Percentiles rank a stretch among this genome's conserved stretches.
Evolutionary conservation across 495 filamentous ascomycete species (phyloP).

Genomic region (Tetracladium marchalianum): DNA sequence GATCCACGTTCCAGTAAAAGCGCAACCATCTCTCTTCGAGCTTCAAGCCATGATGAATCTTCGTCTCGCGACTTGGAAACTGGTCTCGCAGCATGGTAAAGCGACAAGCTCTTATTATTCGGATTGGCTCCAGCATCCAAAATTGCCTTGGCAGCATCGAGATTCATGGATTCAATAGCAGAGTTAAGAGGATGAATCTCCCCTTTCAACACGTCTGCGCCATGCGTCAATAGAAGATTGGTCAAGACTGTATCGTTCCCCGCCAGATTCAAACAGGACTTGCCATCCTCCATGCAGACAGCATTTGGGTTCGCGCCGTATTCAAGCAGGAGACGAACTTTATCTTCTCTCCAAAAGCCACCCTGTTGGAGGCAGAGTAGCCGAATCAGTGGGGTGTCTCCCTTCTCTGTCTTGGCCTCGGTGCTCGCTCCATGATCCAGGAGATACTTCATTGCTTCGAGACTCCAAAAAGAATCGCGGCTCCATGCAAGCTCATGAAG

Average conservation of each 20-base stretch:
- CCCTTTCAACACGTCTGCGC: constrained; percentile 13
- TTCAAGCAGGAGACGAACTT: constrained; percentile 23
- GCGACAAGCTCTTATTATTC: background rate
- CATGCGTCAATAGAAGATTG: constrained; percentile 14
- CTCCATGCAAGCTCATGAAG: constrained; percentile 29
- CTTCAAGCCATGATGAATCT: background rate
- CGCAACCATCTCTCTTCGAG: background rate
- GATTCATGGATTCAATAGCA: constrained; percentile 8
- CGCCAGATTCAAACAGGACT: constrained; percentile 16
- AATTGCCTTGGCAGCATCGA: constrained; percentile 8
- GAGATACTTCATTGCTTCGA: constrained; percentile 32
- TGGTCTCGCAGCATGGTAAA: constrained; percentile 1
- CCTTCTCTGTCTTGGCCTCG: constrained; percentile 24
- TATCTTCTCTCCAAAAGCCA: constrained; percentile 12
- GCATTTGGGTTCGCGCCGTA: constrained; percentile 30
- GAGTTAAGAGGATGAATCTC: constrained; percentile 2
- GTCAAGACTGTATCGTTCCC: constrained; percentile 32
- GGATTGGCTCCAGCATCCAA: background rate
- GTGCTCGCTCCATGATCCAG: constrained; percentile 30
- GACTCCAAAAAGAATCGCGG: constrained; percentile 34
- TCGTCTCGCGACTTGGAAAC: background rate
- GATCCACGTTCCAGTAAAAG: constrained; percentile 1
- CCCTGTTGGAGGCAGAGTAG: background rate
- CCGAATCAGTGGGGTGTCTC: constrained; percentile 27
- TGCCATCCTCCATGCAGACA: constrained; percentile 17